Evolutionary conservation across 2,329 filamentous ascomycete genomes (phyloP).

Genomic region (Calonectria ilicicola): DNA sequence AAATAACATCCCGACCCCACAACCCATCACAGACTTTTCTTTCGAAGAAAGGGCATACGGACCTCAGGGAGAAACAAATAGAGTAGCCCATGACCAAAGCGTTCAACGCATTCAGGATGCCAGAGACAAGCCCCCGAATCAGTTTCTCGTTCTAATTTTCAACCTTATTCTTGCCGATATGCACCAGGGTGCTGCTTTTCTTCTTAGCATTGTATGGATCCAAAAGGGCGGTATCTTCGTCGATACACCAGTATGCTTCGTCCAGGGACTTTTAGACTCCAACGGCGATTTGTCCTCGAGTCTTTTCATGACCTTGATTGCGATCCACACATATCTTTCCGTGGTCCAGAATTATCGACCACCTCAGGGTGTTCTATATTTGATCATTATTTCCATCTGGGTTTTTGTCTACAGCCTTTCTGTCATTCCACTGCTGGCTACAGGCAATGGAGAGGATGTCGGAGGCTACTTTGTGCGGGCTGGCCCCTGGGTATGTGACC

Average conservation of each 20-base stretch:
- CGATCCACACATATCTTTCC: conserved; percentile 73
- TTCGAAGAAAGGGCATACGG: conserved; percentile 31
- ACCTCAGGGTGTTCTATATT: conserved; percentile 62
- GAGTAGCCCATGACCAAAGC: conserved; percentile 18
- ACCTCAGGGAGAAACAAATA: conserved; percentile 20
- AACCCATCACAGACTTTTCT: conserved; percentile 45
- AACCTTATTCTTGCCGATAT: conserved; percentile 77
- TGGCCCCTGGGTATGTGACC: conserved; percentile 66
- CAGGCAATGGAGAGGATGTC: conserved; percentile 51
- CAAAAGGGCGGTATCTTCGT: conserved; percentile 64
- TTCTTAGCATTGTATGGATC: conserved; percentile 72
- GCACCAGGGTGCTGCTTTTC: conserved; percentile 72
- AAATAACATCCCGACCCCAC: conserved; percentile 27
- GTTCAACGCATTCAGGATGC: conserved; percentile 21
- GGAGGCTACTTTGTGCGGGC: conserved; percentile 70
- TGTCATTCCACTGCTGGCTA: conserved; percentile 60
- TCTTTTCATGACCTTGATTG: conserved; percentile 74
- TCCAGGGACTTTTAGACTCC: conserved; percentile 76
- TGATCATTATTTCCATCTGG: conserved; percentile 64
- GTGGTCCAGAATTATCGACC: conserved; percentile 69
- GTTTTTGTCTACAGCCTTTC: conserved; percentile 67
- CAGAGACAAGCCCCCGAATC: conserved; percentile 59
- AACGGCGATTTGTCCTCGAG: conserved; percentile 74
- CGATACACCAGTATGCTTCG: conserved; percentile 65
- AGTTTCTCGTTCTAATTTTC: conserved; percentile 77